Evolutionary conservation across 106 monocot genomes (phyloP), one percentile per base, ranked within the genome.

Genomic region (Triglochin maritima): DNA sequence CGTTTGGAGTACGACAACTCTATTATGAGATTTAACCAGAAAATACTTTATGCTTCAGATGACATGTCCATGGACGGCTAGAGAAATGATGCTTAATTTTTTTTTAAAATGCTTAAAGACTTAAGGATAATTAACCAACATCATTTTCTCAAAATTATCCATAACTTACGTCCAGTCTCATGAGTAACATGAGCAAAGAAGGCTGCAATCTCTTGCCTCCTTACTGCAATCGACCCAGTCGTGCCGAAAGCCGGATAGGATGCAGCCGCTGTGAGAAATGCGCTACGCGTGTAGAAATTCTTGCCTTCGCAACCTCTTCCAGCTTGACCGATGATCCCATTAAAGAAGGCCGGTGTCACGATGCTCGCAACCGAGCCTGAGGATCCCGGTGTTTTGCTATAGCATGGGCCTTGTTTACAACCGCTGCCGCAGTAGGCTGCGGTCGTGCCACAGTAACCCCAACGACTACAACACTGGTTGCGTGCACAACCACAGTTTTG

Each of bases 401-500:
- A 47, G 15, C 65, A 66, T 10, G 65, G 65, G 49, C 65, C 60
- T 17, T 60, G 60, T 17, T 17, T 0, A 10, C 60, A 60, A 4
- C 17, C 60, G 60, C 9, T 43, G 49, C 65, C 65, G 49, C 65
- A 77, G 76, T 70, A 77, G 49, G 10, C 49, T 16, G 4, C 8
- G 17, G 63, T 57, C 2, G 48, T 56, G 63, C 79, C 79, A 15
- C 79, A 79, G 79, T 74, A 79, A 2, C 79, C 79, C 42, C 14
- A 72, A 62, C 49, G 67, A 62, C 78, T 79, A 57, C 79, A 79
- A 59, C 79, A 79, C 4, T 49, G 14, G 16, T 42, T 49, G 9
- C 49, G 43, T 0, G 73, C 50, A 63, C 79, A 79, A 46, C 74
- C 79, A 63, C 79, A 74, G 59, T 64, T 69, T 58, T 79, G 79